A percentile compares a stretch with the other conserved stretches of the same genome.
Evolutionary conservation across 805 yeast species (phyloP).

Genomic region (Lipomyces sp.): DNA sequence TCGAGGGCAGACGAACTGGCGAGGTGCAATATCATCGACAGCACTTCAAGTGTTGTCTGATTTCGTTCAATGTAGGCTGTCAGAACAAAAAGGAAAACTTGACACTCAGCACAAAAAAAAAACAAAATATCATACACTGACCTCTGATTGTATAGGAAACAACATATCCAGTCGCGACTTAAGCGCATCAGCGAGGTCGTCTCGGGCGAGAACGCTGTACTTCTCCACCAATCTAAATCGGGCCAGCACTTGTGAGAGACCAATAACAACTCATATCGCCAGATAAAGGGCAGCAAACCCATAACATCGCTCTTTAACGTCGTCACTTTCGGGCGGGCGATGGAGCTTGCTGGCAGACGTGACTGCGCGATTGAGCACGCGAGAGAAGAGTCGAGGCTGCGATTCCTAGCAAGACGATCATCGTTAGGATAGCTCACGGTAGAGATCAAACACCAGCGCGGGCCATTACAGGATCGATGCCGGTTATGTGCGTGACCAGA

Average conservation of each 20-base stretch:
- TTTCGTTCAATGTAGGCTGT: too few species aligned
- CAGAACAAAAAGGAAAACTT: too few species aligned
- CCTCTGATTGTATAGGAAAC: conserved; percentile 27
- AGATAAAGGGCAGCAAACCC: conserved; percentile 12
- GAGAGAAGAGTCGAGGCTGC: conserved; percentile 6
- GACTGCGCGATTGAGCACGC: conserved; percentile 9
- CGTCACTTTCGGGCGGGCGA: conserved; percentile 8
- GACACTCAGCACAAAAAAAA: too few species aligned
- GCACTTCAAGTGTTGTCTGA: conserved; percentile 7
- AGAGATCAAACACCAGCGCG: too few species aligned
- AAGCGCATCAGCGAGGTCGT: conserved; percentile 34
- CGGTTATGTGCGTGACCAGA: conserved; percentile 13
- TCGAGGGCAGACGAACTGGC: conserved; percentile 18
- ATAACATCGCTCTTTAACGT: conserved; percentile 10
- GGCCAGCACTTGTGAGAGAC: too few species aligned
- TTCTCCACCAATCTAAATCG: conserved; percentile 31
- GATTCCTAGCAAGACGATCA: conserved; percentile 1
- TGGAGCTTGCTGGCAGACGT: conserved; percentile 1
- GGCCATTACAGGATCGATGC: too few species aligned
- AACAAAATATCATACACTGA: too few species aligned
- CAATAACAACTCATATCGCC: too few species aligned
- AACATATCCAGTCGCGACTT: conserved; percentile 25
- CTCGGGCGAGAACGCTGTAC: conserved; percentile 34
- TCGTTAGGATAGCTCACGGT: neutral
- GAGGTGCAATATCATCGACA: conserved; percentile 29